Conservation (phyloP, 805 yeast species). For the Yarrowia divulgata region DNA sequence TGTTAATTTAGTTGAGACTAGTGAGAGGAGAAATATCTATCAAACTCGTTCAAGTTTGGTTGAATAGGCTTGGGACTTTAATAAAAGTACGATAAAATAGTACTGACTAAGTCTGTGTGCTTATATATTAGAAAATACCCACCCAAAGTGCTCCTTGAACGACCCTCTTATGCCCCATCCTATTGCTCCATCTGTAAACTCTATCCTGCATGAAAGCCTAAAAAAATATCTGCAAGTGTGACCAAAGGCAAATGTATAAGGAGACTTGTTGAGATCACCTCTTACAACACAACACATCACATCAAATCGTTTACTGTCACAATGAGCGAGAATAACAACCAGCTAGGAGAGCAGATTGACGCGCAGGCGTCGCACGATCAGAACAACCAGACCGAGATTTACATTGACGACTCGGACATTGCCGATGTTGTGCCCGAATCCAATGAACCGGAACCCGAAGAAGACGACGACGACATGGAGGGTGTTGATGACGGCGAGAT, state of each 20-base stretch:
- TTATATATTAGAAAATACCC: no score
- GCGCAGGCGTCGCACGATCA: constrained; percentile 21
- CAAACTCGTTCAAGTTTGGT: no score
- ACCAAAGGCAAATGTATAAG: not conserved
- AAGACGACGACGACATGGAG: constrained; percentile 32
- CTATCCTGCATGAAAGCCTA: constrained; percentile 19
- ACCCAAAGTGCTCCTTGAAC: no score
- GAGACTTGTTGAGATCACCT: not conserved
- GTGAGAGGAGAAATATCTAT: no score
- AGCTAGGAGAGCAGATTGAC: constrained; percentile 14
- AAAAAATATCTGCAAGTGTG: constrained; percentile 39
- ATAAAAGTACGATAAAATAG: no score
- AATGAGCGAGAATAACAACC: constrained; percentile 4
- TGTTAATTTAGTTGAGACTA: no score
- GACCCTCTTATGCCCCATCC: no score
- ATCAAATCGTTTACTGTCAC: not conserved
- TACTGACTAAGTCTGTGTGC: no score
- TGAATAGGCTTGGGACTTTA: no score
- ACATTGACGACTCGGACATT: constrained; percentile 27
- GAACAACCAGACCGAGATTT: constrained; percentile 17
- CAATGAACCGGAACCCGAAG: constrained; percentile 32
- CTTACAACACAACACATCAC: not conserved
- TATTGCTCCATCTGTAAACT: constrained; percentile 2
- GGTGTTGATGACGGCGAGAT: not conserved
- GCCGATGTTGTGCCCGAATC: constrained; percentile 23